These are phyloP conservation scores for Verticillium zaregamsianum DNA, from an alignment of 2,329 filamentous ascomycete species.

Conservation along the genomic window DNA sequence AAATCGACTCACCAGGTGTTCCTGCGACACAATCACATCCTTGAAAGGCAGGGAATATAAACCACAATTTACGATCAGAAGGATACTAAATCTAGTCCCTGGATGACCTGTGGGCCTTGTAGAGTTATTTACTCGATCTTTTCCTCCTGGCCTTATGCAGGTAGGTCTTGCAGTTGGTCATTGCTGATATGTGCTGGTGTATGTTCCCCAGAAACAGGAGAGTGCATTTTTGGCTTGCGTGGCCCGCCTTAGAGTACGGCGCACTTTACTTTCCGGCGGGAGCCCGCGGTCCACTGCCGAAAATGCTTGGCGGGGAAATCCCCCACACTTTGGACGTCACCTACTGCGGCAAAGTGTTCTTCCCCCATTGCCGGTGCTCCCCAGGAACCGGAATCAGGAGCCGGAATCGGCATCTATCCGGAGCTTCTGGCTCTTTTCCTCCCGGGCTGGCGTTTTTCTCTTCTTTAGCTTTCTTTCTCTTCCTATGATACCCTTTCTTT, in stretches of 20 bases:
- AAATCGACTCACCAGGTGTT: no score
- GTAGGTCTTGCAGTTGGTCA: no score
- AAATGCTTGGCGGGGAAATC: neutral
- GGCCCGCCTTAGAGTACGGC: neutral
- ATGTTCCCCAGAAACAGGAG: no score
- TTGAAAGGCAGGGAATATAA: no score
- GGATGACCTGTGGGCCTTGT: no score
- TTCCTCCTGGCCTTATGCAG: no score
- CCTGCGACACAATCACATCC: no score
- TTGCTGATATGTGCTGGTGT: no score
- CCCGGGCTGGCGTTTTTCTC: slow-evolving; percentile 1
- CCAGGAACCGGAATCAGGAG: neutral
- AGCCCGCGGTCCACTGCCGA: neutral
- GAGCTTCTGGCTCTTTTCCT: slow-evolving; percentile 1
- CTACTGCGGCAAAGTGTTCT: neutral
- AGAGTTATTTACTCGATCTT: no score
- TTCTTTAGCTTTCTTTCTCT: neutral
- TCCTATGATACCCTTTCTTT: neutral
- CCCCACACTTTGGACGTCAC: neutral
- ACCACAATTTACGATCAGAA: no score
- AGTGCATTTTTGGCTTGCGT: neutral
- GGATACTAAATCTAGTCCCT: no score
- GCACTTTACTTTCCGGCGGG: neutral
- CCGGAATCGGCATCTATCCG: neutral
- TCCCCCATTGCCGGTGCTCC: neutral